These are phyloP conservation scores for Strobilomyces confusus DNA, from an alignment of 768 basidiomycete species.

Conservation along the genomic window DNA sequence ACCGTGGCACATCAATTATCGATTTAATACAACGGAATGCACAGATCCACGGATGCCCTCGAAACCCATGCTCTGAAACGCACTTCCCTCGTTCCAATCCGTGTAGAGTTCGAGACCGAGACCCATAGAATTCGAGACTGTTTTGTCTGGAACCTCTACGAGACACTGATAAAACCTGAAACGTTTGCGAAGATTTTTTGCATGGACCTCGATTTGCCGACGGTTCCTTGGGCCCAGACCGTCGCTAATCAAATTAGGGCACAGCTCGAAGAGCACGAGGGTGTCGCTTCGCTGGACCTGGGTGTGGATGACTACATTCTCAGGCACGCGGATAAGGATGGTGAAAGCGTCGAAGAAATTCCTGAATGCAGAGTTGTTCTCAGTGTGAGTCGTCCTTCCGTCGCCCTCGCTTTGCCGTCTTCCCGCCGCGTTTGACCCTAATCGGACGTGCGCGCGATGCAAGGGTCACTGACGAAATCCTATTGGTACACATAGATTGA, in stretches of 20 bases:
- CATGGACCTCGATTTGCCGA: constrained; percentile 77
- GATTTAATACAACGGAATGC: constrained; percentile 15
- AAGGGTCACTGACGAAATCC: constrained; percentile 9
- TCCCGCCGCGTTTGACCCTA: constrained; percentile 13
- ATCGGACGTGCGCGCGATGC: constrained; percentile 15
- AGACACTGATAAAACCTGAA: constrained; percentile 80
- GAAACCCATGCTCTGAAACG: constrained; percentile 54
- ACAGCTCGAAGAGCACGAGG: constrained; percentile 88
- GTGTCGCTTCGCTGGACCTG: constrained; percentile 74
- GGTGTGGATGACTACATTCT: constrained; percentile 35
- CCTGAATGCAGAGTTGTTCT: constrained; percentile 80
- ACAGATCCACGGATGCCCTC: constrained; percentile 62
- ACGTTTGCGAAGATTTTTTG: constrained; percentile 86
- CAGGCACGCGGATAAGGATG: constrained; percentile 12
- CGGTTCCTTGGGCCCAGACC: constrained; percentile 63
- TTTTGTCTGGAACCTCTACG: constrained; percentile 94
- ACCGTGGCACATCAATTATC: constrained; percentile 13
- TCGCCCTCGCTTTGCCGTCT: constrained; percentile 4
- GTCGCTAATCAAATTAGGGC: constrained; percentile 84
- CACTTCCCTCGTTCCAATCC: constrained; percentile 78
- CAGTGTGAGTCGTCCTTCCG: constrained; percentile 47
- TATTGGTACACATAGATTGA: constrained; percentile 64
- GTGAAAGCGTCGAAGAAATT: constrained; percentile 57
- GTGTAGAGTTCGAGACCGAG: constrained; percentile 92
- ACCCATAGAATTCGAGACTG: constrained; percentile 89